Conservation (phyloP, 1,284 basidiomycete genomes). For the Tilletia caries region DNA sequence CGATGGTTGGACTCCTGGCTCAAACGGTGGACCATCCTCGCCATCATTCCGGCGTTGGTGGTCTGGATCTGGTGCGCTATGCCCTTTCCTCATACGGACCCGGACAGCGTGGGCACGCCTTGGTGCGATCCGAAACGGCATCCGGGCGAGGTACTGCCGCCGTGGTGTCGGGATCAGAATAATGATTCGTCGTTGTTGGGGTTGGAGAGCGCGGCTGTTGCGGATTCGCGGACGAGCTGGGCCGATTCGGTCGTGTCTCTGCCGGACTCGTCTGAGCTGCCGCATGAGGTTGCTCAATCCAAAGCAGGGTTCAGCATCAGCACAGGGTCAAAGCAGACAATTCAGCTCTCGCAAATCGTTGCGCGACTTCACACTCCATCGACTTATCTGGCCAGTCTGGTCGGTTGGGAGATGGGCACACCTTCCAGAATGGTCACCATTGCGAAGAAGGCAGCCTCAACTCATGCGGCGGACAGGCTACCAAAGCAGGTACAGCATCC, state of each 20-base stretch:
- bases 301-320: background rate
- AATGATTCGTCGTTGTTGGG: background rate
- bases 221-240: background rate
- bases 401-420: too few relatives aligned
- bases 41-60: conserved; percentile 55
- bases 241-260: background rate
- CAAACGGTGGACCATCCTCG: conserved; percentile 59
- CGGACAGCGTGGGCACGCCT: conserved; percentile 44
- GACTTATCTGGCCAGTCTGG: too few relatives aligned
- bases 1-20: conserved; percentile 58
- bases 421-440: too few relatives aligned
- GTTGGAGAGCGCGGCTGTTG: background rate
- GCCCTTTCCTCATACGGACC: conserved; percentile 60
- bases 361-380: conserved; percentile 1
- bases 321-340: background rate
- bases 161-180: background rate
- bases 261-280: background rate
- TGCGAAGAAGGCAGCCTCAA: background rate
- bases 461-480: background rate
- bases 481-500: background rate
- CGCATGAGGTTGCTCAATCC: background rate
- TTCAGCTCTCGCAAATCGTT: conserved; percentile 20
- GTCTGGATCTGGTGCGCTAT: conserved; percentile 61
- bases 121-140: conserved; percentile 36
- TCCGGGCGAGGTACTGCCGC: conserved; percentile 14